Base-by-base conservation (phyloP, 441 rosid species). In the Daphne laureola region DNA sequence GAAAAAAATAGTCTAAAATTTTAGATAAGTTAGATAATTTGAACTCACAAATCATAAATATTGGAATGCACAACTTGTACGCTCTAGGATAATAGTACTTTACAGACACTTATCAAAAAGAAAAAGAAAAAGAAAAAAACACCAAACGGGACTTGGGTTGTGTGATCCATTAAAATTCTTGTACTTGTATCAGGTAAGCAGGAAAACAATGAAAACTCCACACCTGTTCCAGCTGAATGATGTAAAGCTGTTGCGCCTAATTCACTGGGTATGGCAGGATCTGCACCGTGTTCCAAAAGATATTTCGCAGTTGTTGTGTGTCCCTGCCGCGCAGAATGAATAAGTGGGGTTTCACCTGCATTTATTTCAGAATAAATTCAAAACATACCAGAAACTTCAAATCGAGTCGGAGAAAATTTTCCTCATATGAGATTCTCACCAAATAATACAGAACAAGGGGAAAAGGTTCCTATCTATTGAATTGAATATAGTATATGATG, bases 241-340 rank as follows among this genome's bases (percentile, higher is more conserved):
- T 88, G 98, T 65, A 92, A 74, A 14, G 95, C 84, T 0, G 95
- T 86, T 36, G 87, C 87, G 43, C 96, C 98, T 62, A 86, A 69
- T 17, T 88, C 84, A 73, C 96, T 86, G 9, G 95, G 68, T 40
- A 84, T 77, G 46, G 72, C 59, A 38, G 94, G 83, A 65, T 82
- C 62, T 3, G 96, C 95, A 66, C 88, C 90, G 14, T 62, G 86
- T 56, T 84, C 94, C 38, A 86, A 66, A 41, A 92, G 86, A 73
- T 86, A 88, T 64, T 78, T 81, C 12, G 80, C 79, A 11, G 95
- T 84, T 40, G 45, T 79, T 17, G 81, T 76, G 67, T 88, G 94
- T 43, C 95, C 96, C 77, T 79, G 95, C 41, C 94, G 78, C 8
- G 95, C 91, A 72, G 94, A 96, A 74, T 88, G 96, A 68, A 88